Conservation (phyloP, 2,329 filamentous ascomycete species). For the Talaromyces verruculosus region DNA sequence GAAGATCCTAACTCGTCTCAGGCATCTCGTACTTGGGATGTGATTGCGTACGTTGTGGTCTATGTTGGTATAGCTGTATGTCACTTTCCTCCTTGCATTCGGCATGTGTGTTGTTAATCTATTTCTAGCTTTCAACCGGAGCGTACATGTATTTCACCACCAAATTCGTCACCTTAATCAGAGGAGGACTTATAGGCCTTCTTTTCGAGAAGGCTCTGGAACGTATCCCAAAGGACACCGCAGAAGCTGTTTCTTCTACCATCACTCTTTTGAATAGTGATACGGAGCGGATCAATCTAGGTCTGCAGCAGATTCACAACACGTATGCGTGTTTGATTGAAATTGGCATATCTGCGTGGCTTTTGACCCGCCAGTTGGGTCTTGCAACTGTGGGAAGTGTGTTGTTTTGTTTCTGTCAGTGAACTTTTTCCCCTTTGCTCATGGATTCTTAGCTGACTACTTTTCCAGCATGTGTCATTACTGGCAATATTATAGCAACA, state of each 20-base stretch:
- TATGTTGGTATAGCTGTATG: constrained; percentile 45
- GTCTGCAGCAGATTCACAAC: constrained; percentile 45
- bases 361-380: constrained; percentile 11
- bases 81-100: too few species aligned
- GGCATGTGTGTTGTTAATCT: too few species aligned
- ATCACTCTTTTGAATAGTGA: constrained; percentile 51
- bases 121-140: constrained; percentile 4
- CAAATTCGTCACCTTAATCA: constrained; percentile 38
- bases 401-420: constrained; percentile 4
- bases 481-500: background rate
- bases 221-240: constrained; percentile 33
- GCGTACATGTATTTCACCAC: constrained; percentile 6
- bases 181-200: constrained; percentile 48
- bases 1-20: constrained; percentile 28
- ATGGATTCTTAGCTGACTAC: background rate
- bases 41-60: constrained; percentile 45
- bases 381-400: background rate
- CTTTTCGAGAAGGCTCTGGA: constrained; percentile 50
- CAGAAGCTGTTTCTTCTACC: constrained; percentile 34
- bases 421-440: background rate
- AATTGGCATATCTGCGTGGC: constrained; percentile 3
- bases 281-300: constrained; percentile 45
- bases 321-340: constrained; percentile 37
- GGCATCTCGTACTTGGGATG: constrained; percentile 38
- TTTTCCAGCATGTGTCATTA: background rate